Base-by-base conservation (phyloP, 73 alveolate species). In the Paramecium primaurelia region DNA sequence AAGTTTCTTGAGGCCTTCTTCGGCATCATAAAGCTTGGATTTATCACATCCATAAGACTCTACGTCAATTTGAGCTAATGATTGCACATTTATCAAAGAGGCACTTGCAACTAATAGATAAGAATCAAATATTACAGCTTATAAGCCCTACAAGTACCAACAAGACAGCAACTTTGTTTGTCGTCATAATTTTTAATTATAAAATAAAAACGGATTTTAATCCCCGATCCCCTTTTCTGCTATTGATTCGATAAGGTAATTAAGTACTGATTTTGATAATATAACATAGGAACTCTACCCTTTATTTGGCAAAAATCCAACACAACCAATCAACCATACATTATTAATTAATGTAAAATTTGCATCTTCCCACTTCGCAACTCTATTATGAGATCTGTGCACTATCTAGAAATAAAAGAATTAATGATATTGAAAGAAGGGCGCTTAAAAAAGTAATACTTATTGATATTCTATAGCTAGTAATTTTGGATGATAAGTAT, bases 11-110 rank as follows among this genome's bases (percentile, higher is more conserved):
- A 80, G 75, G 49, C 91, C 91, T 49, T 80, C 91, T 80, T 80
- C 91, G 9, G 91, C 91, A 49, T 80, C 91, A 80, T 80, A 80
- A 2, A 80, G 91, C 26, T 44, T 80, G 10, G 91, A 80, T 45
- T 80, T 80, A 18, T 80, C 91, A 80, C 91, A 80, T 25, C 91
- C 91, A 10, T 14, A 45, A 10, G 77, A 20, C 30, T 80, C 47
- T 25, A 80, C 91, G 58, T 80, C 91, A 10, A 80, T 80, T 20
- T 80, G 25, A 45, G 71, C 44, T 26, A 80, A 47, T 28, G 91
- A 34, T 80, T 80, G 75, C 64, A 49, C 75, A 49, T 80, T 49
- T 11, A 80, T 45, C 44, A 80, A 49, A 26, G 91, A 34, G 51
- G 77, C 47, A 28, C 47, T 45, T 8, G 91, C 91, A 42, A 80